phyloP scores from a whole-genome alignment of 306 rosid genomes.

The Herpetospermum pedunculosum region DNA sequence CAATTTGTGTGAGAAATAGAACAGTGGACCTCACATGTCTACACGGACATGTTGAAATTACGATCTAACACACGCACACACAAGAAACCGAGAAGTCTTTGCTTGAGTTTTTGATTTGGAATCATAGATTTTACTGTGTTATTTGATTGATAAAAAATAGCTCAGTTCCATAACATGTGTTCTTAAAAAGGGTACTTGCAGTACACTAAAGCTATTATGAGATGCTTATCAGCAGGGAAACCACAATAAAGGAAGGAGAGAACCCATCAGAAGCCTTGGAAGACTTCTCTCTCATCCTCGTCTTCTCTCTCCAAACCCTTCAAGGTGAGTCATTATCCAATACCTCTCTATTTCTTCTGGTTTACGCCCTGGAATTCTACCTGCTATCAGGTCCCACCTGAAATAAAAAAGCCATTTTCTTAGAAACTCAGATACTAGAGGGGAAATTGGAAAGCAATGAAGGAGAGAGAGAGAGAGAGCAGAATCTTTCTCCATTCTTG shows the following conservation, averaged over 20 bases:
- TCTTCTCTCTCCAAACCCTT: constrained; percentile 10
- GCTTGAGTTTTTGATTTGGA: not conserved
- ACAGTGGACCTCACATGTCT: not conserved
- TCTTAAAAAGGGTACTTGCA: constrained; percentile 3
- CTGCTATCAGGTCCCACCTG: constrained; percentile 22
- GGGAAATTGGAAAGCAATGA: not conserved
- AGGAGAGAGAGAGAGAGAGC: not conserved
- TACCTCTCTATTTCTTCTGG: constrained; percentile 23
- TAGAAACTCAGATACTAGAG: not conserved
- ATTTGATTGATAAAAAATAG: not conserved
- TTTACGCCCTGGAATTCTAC: constrained; percentile 11
- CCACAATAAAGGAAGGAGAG: not conserved
- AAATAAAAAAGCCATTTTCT: not conserved
- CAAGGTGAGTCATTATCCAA: constrained; percentile 23
- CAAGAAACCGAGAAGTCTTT: not conserved
- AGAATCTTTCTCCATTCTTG: not conserved
- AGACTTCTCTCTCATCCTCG: not conserved
- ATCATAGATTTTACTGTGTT: constrained; percentile 1
- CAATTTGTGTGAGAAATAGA: not conserved
- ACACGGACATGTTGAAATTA: not conserved
- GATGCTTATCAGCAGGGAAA: not conserved
- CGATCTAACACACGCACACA: not conserved
- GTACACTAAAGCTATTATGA: constrained; percentile 6
- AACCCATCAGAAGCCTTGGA: not conserved
- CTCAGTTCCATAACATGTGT: constrained; percentile 1